A percentile compares a stretch with the other conserved stretches of the same genome.
Evolutionary conservation across 345 rosid genomes (phyloP).

Genomic region (Angophora floribunda): DNA sequence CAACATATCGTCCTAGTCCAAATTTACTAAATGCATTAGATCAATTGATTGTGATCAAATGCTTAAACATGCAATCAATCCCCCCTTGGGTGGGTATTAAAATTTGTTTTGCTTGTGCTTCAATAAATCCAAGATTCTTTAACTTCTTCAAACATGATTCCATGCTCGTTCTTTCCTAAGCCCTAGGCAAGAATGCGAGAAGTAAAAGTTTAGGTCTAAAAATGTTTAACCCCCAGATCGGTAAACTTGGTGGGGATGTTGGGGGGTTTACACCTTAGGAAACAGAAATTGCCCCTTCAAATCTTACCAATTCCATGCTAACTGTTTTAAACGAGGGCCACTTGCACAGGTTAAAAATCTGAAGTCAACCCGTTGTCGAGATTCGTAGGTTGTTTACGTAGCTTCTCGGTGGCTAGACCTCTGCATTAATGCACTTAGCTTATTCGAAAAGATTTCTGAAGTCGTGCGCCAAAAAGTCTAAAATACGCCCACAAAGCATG

Average conservation of each 20-base stretch:
- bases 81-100: background rate
- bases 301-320: background rate
- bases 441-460: too few relatives aligned
- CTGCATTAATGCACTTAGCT: too few relatives aligned
- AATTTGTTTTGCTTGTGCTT: background rate
- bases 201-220: background rate
- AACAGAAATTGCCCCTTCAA: background rate
- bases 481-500: too few relatives aligned
- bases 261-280: too few relatives aligned
- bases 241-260: background rate
- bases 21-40: too few relatives aligned
- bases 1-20: too few relatives aligned
- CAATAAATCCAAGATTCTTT: background rate
- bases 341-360: background rate
- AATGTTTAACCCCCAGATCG: background rate
- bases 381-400: too few relatives aligned
- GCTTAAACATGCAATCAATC: too few relatives aligned
- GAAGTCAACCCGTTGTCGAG: background rate
- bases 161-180: too few relatives aligned
- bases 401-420: too few relatives aligned
- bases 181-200: background rate
- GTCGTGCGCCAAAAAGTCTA: background rate
- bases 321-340: background rate
- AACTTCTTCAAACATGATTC: background rate
- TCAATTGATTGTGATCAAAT: too few relatives aligned